Evolutionary conservation across 2,329 filamentous ascomycete species (phyloP).

Genomic region (Trichoderma koningiopsis): DNA sequence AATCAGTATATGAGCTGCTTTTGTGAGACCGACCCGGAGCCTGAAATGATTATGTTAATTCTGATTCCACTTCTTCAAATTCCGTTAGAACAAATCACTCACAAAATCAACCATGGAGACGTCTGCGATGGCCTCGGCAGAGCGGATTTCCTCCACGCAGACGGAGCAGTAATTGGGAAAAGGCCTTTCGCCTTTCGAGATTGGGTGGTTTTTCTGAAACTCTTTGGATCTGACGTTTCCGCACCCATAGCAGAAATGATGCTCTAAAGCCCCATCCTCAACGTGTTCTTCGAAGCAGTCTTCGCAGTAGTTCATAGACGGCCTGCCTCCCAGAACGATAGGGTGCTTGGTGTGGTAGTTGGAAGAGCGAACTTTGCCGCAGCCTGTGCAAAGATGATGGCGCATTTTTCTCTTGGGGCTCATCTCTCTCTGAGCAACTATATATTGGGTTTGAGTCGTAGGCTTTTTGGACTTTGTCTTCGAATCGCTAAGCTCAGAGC

Average conservation of each 20-base stretch:
- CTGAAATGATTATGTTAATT: not conserved
- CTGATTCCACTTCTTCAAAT: not conserved
- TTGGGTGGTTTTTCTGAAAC: slow-evolving; percentile 32
- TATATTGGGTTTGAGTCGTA: not conserved
- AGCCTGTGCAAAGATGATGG: slow-evolving; percentile 42
- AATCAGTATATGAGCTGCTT: not conserved
- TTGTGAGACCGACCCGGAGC: not conserved
- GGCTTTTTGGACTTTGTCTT: not conserved
- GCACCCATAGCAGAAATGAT: slow-evolving; percentile 47
- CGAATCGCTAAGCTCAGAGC: not conserved
- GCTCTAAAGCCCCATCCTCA: slow-evolving; percentile 30
- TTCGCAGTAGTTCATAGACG: slow-evolving; percentile 41
- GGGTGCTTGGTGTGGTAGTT: slow-evolving; percentile 42
- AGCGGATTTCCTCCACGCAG: slow-evolving; percentile 34
- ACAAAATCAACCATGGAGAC: slow-evolving; percentile 35
- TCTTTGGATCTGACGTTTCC: slow-evolving; percentile 33
- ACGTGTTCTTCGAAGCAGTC: slow-evolving; percentile 38
- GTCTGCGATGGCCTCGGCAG: slow-evolving; percentile 32
- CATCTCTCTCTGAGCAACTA: slow-evolving; percentile 23
- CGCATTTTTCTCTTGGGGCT: slow-evolving; percentile 30
- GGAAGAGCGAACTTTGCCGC: slow-evolving; percentile 40
- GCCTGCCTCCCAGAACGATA: slow-evolving; percentile 29
- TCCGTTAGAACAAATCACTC: slow-evolving; percentile 18
- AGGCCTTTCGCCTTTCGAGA: slow-evolving; percentile 33
- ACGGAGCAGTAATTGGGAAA: slow-evolving; percentile 40